Base-by-base conservation (phyloP, 164 flowering plant genomes). In the Magnolia changhungtana region DNA sequence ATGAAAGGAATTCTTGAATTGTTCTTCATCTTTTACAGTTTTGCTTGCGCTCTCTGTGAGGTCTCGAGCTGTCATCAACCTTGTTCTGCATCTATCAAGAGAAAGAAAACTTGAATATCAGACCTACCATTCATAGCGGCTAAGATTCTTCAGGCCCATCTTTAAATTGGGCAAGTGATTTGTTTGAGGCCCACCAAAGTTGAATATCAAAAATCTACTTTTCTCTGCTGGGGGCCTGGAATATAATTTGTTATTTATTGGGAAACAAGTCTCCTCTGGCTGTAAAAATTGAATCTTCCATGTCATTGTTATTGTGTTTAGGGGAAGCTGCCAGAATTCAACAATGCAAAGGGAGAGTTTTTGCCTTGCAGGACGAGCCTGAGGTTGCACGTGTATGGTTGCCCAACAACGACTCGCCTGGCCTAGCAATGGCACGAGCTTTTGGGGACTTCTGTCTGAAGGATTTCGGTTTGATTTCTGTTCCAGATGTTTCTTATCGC, bases 271-370 rank as follows among this genome's bases (percentile, higher is more conserved):
- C 67, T 59, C 61, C 51, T 55, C 23, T 61, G 18, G 49, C 51
- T 55, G 74, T 23, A 21, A 8, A 9, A 9, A 13, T 27, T 21
- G 4, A 14, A 14, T 21, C 29, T 19, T 66, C 16, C 9, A 1
- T 23, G 14, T 50, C 70, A 74, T 49, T 66, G 71, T 16, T 29
- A 65, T n/a, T 14, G 1, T 76, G 9, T 79, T 58, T 67, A 96
- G 98, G 90, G 86, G 99, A 96, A 87, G 95, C 98, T 75, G 98
- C 94, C 69, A 88, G 99, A 82, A 96, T 96, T 16, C 94, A 93
- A 67, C 84, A 88, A 71, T 96, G 97, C 78, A 92, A 88, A 81
- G 99, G 99, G 77, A 87, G 98, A 80, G 98, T 96, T 37, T 96
- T 96, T 84, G 97, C 98, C 69, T 82, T 96, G 90, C 96, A 91